Percentiles rank a stretch among this genome's conserved stretches.
These are phyloP conservation scores for Plasmodium falciparum DNA, from an alignment of 169 alveolate genomes.

Conservation along the genomic window DNA sequence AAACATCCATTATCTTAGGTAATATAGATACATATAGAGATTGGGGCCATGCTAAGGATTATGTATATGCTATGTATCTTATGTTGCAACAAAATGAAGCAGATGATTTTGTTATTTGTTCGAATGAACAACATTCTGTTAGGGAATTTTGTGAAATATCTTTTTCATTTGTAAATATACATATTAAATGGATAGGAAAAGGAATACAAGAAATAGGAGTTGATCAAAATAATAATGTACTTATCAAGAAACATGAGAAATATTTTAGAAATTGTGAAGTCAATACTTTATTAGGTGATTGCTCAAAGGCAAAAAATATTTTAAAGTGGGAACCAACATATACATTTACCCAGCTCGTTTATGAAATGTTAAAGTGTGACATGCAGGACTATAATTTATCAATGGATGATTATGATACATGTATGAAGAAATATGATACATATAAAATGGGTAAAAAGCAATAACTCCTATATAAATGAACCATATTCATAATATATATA, in stretches of 20 bases:
- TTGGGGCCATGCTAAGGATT: constrained; percentile 90
- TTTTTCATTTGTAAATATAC: constrained; percentile 72
- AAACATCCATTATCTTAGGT: constrained; percentile 76
- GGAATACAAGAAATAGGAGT: constrained; percentile 81
- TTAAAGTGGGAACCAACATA: constrained; percentile 81
- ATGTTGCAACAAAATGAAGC: constrained; percentile 84
- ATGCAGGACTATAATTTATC: constrained; percentile 59
- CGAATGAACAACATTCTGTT: constrained; percentile 78
- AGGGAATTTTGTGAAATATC: constrained; percentile 79
- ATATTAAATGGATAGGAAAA: constrained; percentile 78
- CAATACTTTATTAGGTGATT: constrained; percentile 80
- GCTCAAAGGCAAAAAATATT: constrained; percentile 76
- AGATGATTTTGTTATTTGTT: constrained; percentile 84
- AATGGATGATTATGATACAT: constrained; percentile 51
- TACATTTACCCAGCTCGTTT: constrained; percentile 72
- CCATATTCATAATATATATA: not conserved
- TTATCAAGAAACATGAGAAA: constrained; percentile 33
- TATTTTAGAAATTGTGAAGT: constrained; percentile 85
- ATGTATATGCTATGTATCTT: constrained; percentile 86
- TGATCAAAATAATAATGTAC: constrained; percentile 48
- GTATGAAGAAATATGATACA: constrained; percentile 25
- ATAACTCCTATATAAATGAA: not conserved
- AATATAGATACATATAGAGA: constrained; percentile 87
- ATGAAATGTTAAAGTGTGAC: constrained; percentile 80
- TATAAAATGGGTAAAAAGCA: not conserved